Percentiles rank a stretch among this genome's conserved stretches.
These are phyloP conservation scores for Lolium multiflorum DNA, from an alignment of 176 grass and related monocot genomes.

Conservation along the genomic window DNA sequence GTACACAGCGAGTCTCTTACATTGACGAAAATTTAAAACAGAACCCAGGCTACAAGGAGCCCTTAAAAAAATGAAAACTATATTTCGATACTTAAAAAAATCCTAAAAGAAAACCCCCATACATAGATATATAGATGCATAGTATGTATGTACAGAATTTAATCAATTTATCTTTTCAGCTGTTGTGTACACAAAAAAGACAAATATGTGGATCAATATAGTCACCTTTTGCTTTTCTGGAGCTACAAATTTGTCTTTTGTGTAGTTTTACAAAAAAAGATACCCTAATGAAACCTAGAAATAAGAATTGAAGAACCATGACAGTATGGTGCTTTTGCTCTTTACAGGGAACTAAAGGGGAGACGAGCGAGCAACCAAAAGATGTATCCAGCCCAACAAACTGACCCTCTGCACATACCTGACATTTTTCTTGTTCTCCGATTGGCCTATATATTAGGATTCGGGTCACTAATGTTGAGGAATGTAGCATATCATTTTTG, in stretches of 20 bases:
- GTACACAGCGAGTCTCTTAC: conserved; percentile 45
- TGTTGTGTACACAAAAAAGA: not conserved
- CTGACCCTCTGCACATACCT: conserved; percentile 53
- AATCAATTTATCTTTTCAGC: not conserved
- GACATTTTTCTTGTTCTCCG: conserved; percentile 40
- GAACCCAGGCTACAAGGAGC: not conserved
- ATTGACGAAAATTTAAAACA: not conserved
- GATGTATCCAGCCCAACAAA: conserved; percentile 28
- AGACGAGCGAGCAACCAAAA: conserved; percentile 32
- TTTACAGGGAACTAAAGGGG: conserved; percentile 46
- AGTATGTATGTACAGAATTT: not conserved
- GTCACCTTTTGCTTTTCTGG: not conserved
- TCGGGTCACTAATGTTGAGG: conserved; percentile 41
- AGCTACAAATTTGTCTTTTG: not conserved
- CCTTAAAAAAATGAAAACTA: not conserved
- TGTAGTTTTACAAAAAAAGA: not conserved
- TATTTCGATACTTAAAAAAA: not conserved
- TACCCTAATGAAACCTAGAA: not conserved
- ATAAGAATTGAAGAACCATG: not conserved
- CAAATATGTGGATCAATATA: not conserved
- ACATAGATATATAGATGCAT: not conserved
- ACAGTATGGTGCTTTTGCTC: not conserved
- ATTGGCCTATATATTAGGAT: conserved; percentile 46
- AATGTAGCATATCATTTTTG: conserved; percentile 58
- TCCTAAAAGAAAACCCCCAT: not conserved